A percentile compares a stretch with the other conserved stretches of the same genome.
phyloP scores from a whole-genome alignment of 2,329 filamentous ascomycete genomes.

The Hypoxylon sp. region DNA sequence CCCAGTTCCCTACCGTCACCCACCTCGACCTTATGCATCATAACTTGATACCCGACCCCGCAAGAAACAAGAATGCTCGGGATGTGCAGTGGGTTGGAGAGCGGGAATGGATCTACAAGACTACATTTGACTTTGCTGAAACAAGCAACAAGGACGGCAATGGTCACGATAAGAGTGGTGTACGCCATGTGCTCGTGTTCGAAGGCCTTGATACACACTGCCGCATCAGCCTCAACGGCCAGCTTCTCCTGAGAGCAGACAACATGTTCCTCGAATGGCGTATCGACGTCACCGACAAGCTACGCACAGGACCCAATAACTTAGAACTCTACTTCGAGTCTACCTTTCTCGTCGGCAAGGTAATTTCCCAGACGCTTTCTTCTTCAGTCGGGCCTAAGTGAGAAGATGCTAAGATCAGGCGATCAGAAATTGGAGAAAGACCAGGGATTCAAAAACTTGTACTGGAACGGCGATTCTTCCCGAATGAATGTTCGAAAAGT shows the following conservation, averaged over 20 bases:
- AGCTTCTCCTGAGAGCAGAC: slow-evolving; percentile 4
- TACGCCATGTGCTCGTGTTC: slow-evolving; percentile 17
- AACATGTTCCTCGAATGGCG: slow-evolving; percentile 21
- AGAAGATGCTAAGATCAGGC: slow-evolving; percentile 9
- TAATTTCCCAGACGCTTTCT: not conserved
- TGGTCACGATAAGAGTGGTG: not conserved
- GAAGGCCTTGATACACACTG: slow-evolving; percentile 19
- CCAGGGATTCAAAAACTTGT: slow-evolving; percentile 13
- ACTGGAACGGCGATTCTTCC: slow-evolving; percentile 18
- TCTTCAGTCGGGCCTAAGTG: not conserved
- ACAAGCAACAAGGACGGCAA: slow-evolving; percentile 2
- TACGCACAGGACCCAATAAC: slow-evolving; percentile 9
- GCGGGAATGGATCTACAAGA: slow-evolving; percentile 14
- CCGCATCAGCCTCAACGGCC: slow-evolving; percentile 6
- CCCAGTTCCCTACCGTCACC: slow-evolving; percentile 10
- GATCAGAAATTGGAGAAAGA: slow-evolving; percentile 14
- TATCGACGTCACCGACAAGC: slow-evolving; percentile 14
- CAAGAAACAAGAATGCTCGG: slow-evolving; percentile 12
- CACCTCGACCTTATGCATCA: slow-evolving; percentile 13
- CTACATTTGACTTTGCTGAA: slow-evolving; percentile 5
- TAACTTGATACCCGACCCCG: slow-evolving; percentile 6
- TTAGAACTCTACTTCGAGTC: slow-evolving; percentile 17
- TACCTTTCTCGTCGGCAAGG: slow-evolving; percentile 13
- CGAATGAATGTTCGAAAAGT: slow-evolving; percentile 14
- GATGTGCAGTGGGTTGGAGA: slow-evolving; percentile 16